Base-by-base conservation (phyloP, 2,329 filamentous ascomycete species). In the Alternaria tenuissima region DNA sequence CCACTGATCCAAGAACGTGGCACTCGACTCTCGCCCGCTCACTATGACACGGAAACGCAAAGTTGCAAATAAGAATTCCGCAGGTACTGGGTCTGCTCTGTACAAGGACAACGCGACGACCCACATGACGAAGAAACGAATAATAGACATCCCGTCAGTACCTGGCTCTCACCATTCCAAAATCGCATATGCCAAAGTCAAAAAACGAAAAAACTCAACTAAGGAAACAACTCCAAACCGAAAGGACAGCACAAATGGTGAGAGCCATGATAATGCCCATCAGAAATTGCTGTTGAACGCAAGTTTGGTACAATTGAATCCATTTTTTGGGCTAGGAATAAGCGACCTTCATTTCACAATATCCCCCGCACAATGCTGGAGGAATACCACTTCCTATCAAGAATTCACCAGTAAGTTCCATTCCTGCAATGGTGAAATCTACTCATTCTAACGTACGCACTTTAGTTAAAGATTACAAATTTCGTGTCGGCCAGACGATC, bases 401-500 rank as follows among this genome's bases (percentile, higher is more conserved):
- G 68, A 59, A 22, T 66, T 73, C 48, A 70, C 70, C 34, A 66
- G 69, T 65, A 58, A 62, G 63, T 63, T 22, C 6, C 49, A 43
- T 3, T 7, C 6, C 53, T 38, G 30, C n/a, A 8, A 8, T n/a
- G 18, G 9, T 9, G 9, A 5, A n/a, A 11, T n/a, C 9, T 7
- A 43, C 7, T 11, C 16, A 11, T 11, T 34, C 54, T 63, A 26
- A 63, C 32, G 4, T 9, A 36, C 11, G 1, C 34, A 30, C 38
- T 7, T 52, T 11, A 81, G 81, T 84, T 38, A 76, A 75, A 16
- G 70, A 73, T 14, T 74, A 78, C 41, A 71, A 67, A 16, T 81
- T 85, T 59, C 67, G 71, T 6, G 67, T 79, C 4, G 80, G 80
- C 32, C 77, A 84, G 60, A 77, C 76, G 61, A 77, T 86, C 42